Percentiles rank a stretch among this genome's conserved stretches.
phyloP scores from a whole-genome alignment of 495 filamentous ascomycete species.

The Daldinia concentrica region DNA sequence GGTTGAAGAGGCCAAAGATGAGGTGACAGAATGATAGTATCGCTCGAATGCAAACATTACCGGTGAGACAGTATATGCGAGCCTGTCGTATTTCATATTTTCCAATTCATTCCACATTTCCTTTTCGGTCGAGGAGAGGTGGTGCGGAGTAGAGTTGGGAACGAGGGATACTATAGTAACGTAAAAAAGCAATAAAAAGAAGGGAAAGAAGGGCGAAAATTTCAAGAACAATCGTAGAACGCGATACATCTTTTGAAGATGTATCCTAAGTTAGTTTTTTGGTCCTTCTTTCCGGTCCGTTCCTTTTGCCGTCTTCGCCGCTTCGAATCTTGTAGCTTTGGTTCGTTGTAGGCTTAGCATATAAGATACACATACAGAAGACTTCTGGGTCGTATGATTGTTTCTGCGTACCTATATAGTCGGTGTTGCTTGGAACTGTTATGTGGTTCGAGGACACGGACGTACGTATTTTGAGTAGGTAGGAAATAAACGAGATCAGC shows the following conservation, averaged over 20 bases:
- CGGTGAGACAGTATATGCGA: constrained; percentile 9
- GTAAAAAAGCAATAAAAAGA: constrained; percentile 8
- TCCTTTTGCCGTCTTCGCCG: neutral
- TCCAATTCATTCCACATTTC: constrained; percentile 36
- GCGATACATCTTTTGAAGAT: neutral
- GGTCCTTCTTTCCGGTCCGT: constrained; percentile 19
- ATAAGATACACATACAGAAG: neutral
- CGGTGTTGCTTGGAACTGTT: neutral
- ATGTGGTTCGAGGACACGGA: neutral
- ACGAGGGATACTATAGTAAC: constrained; percentile 17
- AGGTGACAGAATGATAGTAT: constrained; percentile 36
- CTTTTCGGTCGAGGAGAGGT: constrained; percentile 27
- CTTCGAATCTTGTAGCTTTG: neutral
- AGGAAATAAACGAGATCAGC: neutral
- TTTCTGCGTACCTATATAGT: neutral
- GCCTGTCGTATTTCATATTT: constrained; percentile 29
- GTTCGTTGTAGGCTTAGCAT: neutral
- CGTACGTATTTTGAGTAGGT: neutral
- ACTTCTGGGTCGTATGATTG: neutral
- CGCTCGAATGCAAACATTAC: constrained; percentile 1
- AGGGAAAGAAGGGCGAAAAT: neutral
- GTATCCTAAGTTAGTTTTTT: constrained; percentile 8
- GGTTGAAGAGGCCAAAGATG: constrained; percentile 44
- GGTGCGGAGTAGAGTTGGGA: constrained; percentile 25
- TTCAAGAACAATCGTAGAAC: constrained; percentile 19